phyloP scores from a whole-genome alignment of 441 rosid genomes.

The Theobroma grandiflorum region DNA sequence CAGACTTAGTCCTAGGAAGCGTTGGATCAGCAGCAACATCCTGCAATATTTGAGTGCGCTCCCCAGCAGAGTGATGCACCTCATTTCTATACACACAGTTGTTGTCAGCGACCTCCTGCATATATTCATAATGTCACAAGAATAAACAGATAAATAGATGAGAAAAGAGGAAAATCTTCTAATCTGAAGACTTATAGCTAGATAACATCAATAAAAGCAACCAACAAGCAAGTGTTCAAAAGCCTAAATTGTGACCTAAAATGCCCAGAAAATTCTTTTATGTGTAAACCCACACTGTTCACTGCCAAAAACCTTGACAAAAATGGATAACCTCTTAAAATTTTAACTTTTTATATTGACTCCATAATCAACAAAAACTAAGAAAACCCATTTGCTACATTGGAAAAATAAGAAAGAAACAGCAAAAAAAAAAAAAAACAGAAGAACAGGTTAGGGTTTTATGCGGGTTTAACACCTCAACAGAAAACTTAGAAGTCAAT shows the following conservation, averaged over 20 bases:
- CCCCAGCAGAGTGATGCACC: constrained; percentile 86
- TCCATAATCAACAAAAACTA: constrained; percentile 1
- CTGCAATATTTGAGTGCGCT: constrained; percentile 84
- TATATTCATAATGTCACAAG: not conserved
- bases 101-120: constrained; percentile 87
- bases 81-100: constrained; percentile 91
- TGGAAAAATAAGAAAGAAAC: not conserved
- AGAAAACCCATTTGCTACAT: not conserved
- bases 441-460: constrained; percentile 20
- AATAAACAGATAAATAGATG: not conserved
- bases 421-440: not conserved
- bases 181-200: not conserved
- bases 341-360: not conserved
- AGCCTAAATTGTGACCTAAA: not conserved
- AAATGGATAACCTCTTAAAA: not conserved
- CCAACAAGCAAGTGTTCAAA: not conserved
- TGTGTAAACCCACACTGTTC: constrained; percentile 3
- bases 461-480: not conserved
- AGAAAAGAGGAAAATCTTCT: not conserved
- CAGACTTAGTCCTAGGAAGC: constrained; percentile 92
- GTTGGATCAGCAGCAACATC: constrained; percentile 98
- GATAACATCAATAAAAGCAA: not conserved
- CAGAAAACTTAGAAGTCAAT: not conserved
- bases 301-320: not conserved
- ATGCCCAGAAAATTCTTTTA: not conserved